Evolutionary conservation across 495 filamentous ascomycete genomes (phyloP), one percentile per base, ranked within the genome.

Genomic region (Wilcoxina mikolae): DNA sequence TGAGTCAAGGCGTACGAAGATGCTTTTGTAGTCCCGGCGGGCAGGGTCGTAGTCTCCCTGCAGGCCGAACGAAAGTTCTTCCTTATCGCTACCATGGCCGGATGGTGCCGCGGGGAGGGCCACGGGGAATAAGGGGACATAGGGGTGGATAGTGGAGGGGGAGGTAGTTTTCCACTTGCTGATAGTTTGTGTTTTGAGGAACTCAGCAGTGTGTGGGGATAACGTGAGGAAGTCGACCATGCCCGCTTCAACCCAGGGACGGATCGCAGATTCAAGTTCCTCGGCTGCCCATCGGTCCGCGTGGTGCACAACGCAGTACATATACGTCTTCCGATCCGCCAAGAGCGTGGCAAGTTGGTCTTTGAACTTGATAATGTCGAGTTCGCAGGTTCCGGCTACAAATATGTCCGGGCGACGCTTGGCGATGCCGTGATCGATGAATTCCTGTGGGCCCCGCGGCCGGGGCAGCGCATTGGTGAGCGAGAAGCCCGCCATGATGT

Each of bases 231-330:
- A 65, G 18, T 59, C 56, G 11, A 65, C 38, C 18, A 49, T 15
- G 12, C 53, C 57, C 9, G 52, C 47, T 26, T 62, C 53, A 4
- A 56, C 52, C 62, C 62, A 66, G 24, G 58, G 55, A 15, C 29
- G 45, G 9, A 39, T 51, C n/a, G 52, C 43, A 18, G 55, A 26
- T 23, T 53, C 51, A 22, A 54, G 42, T 20, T 12, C 15, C 15
- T 38, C n/a, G 26, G 35, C 42, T 3, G 57, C 41, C 64, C 64
- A 66, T 22, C 55, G 53, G 47, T 62, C 64, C 4, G 62, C 52
- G 31, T 66, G 56, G 26, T 66, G 64, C 11, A 66, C 49, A 31
- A 62, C 48, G 44, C 64, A 66, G 49, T 60, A 62, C 7, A 66
- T 11, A 18, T 60, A 55, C 3, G 62, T 65, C 26, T 61, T 60